These are phyloP conservation scores for Ophiostoma australiae DNA, from an alignment of 2,329 filamentous ascomycete genomes.

Conservation along the genomic window DNA sequence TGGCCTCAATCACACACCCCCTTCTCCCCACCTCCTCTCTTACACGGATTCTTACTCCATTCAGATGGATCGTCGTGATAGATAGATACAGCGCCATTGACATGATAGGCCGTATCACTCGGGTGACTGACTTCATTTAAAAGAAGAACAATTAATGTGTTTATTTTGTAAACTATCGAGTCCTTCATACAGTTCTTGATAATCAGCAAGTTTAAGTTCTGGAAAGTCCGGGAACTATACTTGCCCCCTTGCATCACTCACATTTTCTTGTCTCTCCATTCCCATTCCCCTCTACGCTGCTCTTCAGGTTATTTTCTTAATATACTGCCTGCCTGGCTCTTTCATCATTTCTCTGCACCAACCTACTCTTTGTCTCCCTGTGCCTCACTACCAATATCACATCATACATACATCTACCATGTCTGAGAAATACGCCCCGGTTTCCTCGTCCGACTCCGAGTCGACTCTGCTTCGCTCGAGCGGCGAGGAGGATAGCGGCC, in stretches of 20 bases:
- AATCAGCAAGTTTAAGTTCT: not conserved
- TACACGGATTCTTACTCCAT: not conserved
- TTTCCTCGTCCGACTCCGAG: slow-evolving; percentile 8
- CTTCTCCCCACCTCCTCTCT: not conserved
- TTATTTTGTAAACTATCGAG: not conserved
- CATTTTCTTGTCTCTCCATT: not conserved
- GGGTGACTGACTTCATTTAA: not conserved
- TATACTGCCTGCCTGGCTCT: not conserved
- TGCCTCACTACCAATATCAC: not conserved
- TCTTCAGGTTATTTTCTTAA: not conserved
- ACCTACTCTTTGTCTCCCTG: not conserved
- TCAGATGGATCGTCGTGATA: not conserved
- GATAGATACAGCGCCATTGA: not conserved
- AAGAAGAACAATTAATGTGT: not conserved
- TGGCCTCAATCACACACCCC: not conserved
- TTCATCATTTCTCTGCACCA: not conserved
- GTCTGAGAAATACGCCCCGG: not conserved
- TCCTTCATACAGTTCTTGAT: not conserved
- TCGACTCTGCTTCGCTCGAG: slow-evolving; percentile 7
- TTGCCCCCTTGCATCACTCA: not conserved
- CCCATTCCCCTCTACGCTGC: not conserved
- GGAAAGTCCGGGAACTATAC: not conserved
- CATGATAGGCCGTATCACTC: not conserved
- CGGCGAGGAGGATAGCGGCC: not conserved
- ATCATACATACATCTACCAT: not conserved